Base-by-base conservation (phyloP, 768 basidiomycete species). In the Porphyrellus cyaneotinctus region DNA sequence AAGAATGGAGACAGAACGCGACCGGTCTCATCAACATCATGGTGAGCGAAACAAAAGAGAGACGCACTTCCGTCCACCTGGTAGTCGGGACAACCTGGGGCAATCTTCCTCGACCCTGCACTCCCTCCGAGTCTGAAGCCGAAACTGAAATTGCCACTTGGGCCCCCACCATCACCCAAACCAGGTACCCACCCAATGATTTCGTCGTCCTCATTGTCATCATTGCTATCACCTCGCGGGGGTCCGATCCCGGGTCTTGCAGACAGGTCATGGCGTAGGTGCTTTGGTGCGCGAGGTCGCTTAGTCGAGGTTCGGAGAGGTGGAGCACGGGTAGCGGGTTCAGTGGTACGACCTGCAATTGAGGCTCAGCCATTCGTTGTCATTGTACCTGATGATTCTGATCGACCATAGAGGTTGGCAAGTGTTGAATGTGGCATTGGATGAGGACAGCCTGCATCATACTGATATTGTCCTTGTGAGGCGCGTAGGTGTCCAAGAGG, bases 141-240 rank as follows among this genome's bases (percentile, higher is more conserved):
- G 7, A 36, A 14, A 31, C 12, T 30, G 38, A 32, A 20, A 30
- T 23, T 24, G 4, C 45, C 49, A 17, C 51, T 54, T 6, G 43
- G 18, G 30, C 38, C 51, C 32, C 35, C 41, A 35, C 43, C 35
- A 3, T 43, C 46, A 36, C 51, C 50, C 30, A 38, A 23, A 13
- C 62, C 61, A 54, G 50, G 53, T 7, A 54, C 44, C 60, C 58
- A 64, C 22, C 67, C 67, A 20, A 48, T 24, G 20, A 61, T 42
- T 2, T 69, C 68, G 1, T 70, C 68, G 1, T 69, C 67, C 0
- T 69, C 68, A 7, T 63, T 70, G 2, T 69, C 68, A 20, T 63
- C 61, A 2, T 69, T 67, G 23, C 68, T 69, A 32, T 55, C 47
- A 13, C 38, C 26, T 41, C 50, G 51, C 42, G 49, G n/a, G 10